Base-by-base conservation (phyloP, 305 asterid species). In the Ruellia speciosa region DNA sequence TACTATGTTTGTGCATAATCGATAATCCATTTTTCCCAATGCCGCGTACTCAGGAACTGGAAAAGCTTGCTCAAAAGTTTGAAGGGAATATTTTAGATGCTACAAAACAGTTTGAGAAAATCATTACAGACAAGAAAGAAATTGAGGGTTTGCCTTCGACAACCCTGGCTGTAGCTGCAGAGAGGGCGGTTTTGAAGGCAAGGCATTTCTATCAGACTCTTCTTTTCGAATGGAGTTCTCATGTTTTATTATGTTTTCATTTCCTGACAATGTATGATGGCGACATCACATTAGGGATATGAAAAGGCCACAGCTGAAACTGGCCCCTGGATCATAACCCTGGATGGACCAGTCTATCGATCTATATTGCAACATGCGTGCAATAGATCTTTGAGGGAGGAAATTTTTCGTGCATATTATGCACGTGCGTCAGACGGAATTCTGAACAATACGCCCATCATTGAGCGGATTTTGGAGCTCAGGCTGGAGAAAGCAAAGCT, bases 321-420 rank as follows among this genome's bases (percentile, higher is more conserved):
- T 54, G 93, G 93, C 34, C 95, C 95, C 20, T 86, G 95, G 95
- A 35, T 80, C n/a, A 71, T 83, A 28, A 86, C 93, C 10, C 68
- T 86, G 75, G 87, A 86, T 17, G 86, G 84, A 9, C 93, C 93
- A 13, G 65, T 80, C 48, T 83, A 72, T 70, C 78, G 72, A 50
- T 63, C 95, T 66, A 78, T 81, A 43, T 18, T 83, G 75, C 87
- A 81, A 56, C 93, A 86, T 65, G 83, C 84, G 63, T 69, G 74
- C 68, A 83, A 62, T 46, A 78, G 90, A 70, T 58, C 76, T 34
- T 73, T 86, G 73, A 79, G 95, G 49, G 93, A 86, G 81, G 89
- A 86, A 77, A 77, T 86, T 40, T 81, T 70, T 73, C 79, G 83
- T 64, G 92, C 93, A 58, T 79, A 75, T 66, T 70, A 79, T 54